Evolutionary conservation across 1,139 yeast genomes (phyloP), one percentile per base, ranked within the genome.

Genomic region (Sugiyamaella pinicola): DNA sequence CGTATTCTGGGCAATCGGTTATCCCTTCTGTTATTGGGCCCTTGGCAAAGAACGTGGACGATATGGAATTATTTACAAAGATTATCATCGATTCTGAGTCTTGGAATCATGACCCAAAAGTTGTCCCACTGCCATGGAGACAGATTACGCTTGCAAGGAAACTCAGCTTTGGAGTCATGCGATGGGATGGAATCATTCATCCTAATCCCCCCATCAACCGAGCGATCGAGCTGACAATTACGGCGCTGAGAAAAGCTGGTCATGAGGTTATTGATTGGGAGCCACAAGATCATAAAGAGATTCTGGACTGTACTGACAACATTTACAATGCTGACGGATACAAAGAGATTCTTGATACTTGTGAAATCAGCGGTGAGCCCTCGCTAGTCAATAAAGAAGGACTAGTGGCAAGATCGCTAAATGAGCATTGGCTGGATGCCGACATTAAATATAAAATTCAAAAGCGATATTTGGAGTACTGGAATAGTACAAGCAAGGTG

Each of bases 101-200:
- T 12, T 82, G 86, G 86, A 66, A 67, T 15, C 55, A 64, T 7
- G 87, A 83, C 63, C 78, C 78, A n/a, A 74, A 73, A 53, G 66
- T 72, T 37, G 61, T 76, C 13, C 75, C 76, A 34, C 56, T 78
- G 52, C 78, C 79, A n/a, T 80, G 83, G 83, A 74, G 72, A 61
- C 60, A 42, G 21, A 38, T 47, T 29, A 15, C 29, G 4, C 64
- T 57, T 4, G 67, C 55, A 76, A 58, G 65, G 47, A 69, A 78
- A 44, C 52, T 69, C 2, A 61, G 55, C 17, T 61, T 69, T 44
- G 73, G 73, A 2, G 54, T 71, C 15, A 60, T 66, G 62, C 59
- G 59, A 42, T 62, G 62, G 52, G 70, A 69, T 56, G 68, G 67
- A 4, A 39, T 61, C 6, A 60, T 66, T 19, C 63, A 55, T 31